phyloP scores from a whole-genome alignment of 345 rosid genomes.

The Citrus unshiu region DNA sequence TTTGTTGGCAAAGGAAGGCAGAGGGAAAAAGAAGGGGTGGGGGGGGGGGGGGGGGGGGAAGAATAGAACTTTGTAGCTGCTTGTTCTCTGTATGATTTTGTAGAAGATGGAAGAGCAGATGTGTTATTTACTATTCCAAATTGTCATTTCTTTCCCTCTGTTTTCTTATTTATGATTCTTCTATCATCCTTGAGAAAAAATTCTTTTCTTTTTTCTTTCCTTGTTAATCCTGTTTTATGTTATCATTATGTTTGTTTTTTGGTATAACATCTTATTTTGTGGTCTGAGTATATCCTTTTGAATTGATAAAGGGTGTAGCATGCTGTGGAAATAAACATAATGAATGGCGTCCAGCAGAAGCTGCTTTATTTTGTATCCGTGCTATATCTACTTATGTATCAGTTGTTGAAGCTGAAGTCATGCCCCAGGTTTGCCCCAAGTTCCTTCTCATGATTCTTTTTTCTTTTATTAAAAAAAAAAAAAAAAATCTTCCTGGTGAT shows the following conservation, averaged over 20 bases:
- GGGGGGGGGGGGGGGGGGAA: too few species aligned
- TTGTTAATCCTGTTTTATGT: not conserved
- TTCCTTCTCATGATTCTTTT: constrained; percentile 8
- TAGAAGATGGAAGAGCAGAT: not conserved
- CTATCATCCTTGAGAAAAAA: not conserved
- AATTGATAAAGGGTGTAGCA: constrained; percentile 57
- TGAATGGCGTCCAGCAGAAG: constrained; percentile 96
- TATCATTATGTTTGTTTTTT: not conserved
- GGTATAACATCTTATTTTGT: not conserved
- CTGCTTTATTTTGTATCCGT: constrained; percentile 91
- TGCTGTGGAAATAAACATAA: constrained; percentile 59
- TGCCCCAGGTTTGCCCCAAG: constrained; percentile 72
- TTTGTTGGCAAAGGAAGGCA: not conserved
- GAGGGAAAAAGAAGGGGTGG: not conserved
- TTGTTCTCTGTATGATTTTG: not conserved
- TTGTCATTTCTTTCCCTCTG: not conserved
- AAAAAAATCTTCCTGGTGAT: not conserved
- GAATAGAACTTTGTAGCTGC: not conserved
- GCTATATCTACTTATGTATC: constrained; percentile 90
- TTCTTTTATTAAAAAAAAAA: too few species aligned
- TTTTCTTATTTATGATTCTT: not conserved
- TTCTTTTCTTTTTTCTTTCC: not conserved
- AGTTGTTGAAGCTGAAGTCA: constrained; percentile 67
- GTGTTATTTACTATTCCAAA: not conserved
- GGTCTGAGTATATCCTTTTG: constrained; percentile 13